phyloP scores from a whole-genome alignment of 768 basidiomycete genomes.

The Porpolomopsis calyptriformis region DNA sequence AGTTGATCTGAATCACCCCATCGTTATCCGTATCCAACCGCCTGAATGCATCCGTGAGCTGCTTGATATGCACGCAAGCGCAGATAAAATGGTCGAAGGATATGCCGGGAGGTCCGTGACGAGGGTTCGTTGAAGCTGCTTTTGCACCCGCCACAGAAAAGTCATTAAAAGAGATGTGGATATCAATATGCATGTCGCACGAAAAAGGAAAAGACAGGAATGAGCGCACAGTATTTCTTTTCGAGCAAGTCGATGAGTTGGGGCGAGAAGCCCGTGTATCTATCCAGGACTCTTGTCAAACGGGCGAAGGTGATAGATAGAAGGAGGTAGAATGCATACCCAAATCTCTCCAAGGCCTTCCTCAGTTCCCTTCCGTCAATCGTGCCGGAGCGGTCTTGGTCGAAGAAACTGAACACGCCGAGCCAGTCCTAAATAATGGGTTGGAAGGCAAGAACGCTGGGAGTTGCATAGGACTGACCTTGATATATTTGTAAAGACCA shows the following conservation, averaged over 20 bases:
- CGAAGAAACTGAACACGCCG: slow-evolving; percentile 73
- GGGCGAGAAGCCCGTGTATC: slow-evolving; percentile 55
- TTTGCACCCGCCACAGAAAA: slow-evolving; percentile 41
- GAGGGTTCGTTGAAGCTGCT: slow-evolving; percentile 34
- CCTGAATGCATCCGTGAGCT: slow-evolving; percentile 71
- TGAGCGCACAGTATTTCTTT: slow-evolving; percentile 63
- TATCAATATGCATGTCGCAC: too few relatives aligned
- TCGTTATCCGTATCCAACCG: slow-evolving; percentile 60
- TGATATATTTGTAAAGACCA: slow-evolving; percentile 77
- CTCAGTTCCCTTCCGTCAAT: slow-evolving; percentile 64
- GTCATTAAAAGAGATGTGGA: too few relatives aligned
- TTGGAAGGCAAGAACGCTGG: neutral
- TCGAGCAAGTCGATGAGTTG: slow-evolving; percentile 54
- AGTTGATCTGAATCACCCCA: slow-evolving; percentile 69
- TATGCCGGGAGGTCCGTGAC: slow-evolving; percentile 47
- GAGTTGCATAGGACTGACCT: slow-evolving; percentile 24
- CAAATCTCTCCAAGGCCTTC: slow-evolving; percentile 65
- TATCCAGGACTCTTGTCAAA: slow-evolving; percentile 12
- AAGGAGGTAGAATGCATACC: slow-evolving; percentile 25
- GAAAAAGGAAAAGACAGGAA: neutral
- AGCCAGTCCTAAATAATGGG: slow-evolving; percentile 56
- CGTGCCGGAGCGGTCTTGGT: slow-evolving; percentile 70
- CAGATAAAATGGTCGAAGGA: slow-evolving; percentile 81
- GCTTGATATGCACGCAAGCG: slow-evolving; percentile 73
- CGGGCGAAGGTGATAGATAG: neutral